Percentiles rank a stretch among this genome's conserved stretches.
phyloP scores from a whole-genome alignment of 176 grass and related monocot species.

The Oryza nivara region DNA sequence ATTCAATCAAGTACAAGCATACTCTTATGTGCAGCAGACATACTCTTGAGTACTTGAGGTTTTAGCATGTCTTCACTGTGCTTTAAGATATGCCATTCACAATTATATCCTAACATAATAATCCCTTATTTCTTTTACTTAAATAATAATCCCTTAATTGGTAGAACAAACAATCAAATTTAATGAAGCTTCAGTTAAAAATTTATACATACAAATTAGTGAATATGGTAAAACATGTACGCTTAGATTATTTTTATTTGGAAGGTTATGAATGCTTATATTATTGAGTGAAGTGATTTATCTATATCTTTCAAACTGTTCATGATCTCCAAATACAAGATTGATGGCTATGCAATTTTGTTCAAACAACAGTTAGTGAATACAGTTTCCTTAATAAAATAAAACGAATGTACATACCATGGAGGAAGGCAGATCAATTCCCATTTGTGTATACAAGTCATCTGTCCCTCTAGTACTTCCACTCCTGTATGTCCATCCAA shows the following conservation, averaged over 20 bases:
- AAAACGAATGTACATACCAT: constrained; percentile 5
- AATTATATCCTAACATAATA: not conserved
- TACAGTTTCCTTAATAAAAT: not conserved
- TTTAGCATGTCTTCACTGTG: not conserved
- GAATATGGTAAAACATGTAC: not conserved
- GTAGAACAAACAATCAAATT: constrained; percentile 3
- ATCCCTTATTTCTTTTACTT: not conserved
- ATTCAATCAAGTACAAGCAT: not conserved
- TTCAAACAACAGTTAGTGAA: not conserved
- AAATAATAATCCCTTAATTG: not conserved
- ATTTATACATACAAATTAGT: not conserved
- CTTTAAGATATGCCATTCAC: not conserved
- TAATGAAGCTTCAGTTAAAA: not conserved
- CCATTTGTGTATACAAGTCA: constrained; percentile 5
- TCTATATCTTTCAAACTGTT: not conserved
- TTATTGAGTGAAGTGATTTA: not conserved
- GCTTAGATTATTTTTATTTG: not conserved
- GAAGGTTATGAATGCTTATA: not conserved
- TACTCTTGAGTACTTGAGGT: not conserved
- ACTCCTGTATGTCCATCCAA: not conserved
- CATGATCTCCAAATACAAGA: not conserved
- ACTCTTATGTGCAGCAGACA: not conserved
- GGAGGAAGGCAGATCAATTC: not conserved
- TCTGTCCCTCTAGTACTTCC: not conserved
- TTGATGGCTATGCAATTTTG: not conserved